These are phyloP conservation scores for Pseudogymnoascus sp. DNA, from an alignment of 2,329 filamentous ascomycete species.

Conservation along the genomic window DNA sequence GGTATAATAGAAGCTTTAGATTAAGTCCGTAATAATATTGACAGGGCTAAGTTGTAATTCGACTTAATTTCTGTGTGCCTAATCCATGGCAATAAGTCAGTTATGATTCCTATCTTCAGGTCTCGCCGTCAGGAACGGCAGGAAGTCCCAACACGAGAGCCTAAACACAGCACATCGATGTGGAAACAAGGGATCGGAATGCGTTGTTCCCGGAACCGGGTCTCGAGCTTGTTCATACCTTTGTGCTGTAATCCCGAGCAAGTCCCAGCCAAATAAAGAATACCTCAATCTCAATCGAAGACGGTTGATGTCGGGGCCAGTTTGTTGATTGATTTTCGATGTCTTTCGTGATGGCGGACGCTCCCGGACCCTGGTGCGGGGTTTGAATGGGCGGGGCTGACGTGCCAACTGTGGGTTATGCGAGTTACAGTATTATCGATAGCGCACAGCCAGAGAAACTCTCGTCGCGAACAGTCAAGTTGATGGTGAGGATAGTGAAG, in stretches of 20 bases:
- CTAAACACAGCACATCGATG: background rate
- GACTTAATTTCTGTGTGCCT: background rate
- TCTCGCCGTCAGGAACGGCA: background rate
- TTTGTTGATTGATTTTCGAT: conserved; percentile 4
- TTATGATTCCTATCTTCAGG: background rate
- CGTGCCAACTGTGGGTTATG: conserved; percentile 3
- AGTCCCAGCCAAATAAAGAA: background rate
- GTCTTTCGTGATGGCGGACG: conserved; percentile 3
- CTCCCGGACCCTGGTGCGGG: conserved; percentile 5
- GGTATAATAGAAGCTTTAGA: background rate
- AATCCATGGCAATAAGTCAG: background rate
- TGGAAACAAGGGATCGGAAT: background rate
- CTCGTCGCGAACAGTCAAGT: background rate
- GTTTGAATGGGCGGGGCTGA: conserved; percentile 6
- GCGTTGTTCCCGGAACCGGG: background rate
- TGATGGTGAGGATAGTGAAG: background rate
- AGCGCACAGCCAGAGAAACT: background rate
- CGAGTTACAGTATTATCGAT: conserved; percentile 6
- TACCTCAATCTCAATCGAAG: background rate
- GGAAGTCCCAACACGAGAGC: conserved; percentile 1
- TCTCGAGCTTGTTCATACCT: background rate
- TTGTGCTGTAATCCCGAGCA: background rate
- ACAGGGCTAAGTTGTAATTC: background rate
- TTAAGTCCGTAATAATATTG: background rate
- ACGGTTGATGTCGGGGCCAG: background rate